Conservation (phyloP, 2,329 filamentous ascomycete genomes). For the Fusarium pseudocircinatum region DNA sequence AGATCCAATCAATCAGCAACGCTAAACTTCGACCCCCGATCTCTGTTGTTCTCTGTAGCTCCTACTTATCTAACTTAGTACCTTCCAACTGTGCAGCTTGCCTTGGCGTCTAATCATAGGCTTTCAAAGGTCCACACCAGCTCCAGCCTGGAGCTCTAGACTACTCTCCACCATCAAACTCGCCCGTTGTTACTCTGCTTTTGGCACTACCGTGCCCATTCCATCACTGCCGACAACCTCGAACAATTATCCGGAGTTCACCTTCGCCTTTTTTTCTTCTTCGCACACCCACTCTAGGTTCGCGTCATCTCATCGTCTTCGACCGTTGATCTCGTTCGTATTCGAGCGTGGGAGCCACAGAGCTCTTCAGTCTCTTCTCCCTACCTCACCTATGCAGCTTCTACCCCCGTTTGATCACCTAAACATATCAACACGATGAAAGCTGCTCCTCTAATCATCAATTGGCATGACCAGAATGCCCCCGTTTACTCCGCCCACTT, state of each 20-base stretch:
- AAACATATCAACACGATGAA: slow-evolving; percentile 74
- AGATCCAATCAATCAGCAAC: neutral
- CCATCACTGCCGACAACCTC: slow-evolving; percentile 31
- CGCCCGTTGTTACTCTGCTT: slow-evolving; percentile 35
- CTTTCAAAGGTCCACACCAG: slow-evolving; percentile 42
- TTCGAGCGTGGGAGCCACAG: slow-evolving; percentile 29
- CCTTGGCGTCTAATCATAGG: slow-evolving; percentile 32
- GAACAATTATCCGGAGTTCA: slow-evolving; percentile 26
- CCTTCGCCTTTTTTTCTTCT: slow-evolving; percentile 17
- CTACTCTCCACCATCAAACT: slow-evolving; percentile 42
- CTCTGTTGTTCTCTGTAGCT: slow-evolving; percentile 7
- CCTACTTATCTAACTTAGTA: neutral
- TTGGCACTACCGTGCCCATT: slow-evolving; percentile 24
- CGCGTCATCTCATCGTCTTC: neutral
- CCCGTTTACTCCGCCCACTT: slow-evolving; percentile 98
- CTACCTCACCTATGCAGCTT: slow-evolving; percentile 45
- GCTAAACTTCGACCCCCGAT: neutral
- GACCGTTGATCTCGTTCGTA: slow-evolving; percentile 6
- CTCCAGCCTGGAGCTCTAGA: slow-evolving; percentile 41
- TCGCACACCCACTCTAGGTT: neutral
- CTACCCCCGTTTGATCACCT: slow-evolving; percentile 39
- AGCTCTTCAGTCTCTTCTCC: slow-evolving; percentile 33
- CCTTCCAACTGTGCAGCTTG: neutral
- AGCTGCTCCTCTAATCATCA: slow-evolving; percentile 93
- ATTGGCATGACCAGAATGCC: slow-evolving; percentile 98